These are phyloP conservation scores for Biscogniauxia marginata DNA, from an alignment of 2,329 filamentous ascomycete species.

Conservation along the genomic window DNA sequence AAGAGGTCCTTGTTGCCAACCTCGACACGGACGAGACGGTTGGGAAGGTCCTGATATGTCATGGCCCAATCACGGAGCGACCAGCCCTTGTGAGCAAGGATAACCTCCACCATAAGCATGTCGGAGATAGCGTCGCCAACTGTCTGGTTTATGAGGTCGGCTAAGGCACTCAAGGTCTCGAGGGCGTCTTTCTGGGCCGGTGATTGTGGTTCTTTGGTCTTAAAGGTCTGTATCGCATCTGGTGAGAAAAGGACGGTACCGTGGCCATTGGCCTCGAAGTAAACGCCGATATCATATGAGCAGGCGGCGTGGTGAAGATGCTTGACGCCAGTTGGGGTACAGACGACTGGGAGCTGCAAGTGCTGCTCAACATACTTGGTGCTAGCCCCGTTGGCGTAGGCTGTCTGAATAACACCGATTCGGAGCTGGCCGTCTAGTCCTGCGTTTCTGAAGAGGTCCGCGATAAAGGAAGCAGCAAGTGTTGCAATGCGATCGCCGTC, in stretches of 20 bases:
- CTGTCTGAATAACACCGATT: slow-evolving; percentile 94
- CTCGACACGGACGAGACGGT: slow-evolving; percentile 89
- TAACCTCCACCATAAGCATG: slow-evolving; percentile 92
- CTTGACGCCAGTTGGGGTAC: slow-evolving; percentile 95
- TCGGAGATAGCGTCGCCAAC: slow-evolving; percentile 95
- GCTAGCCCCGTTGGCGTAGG: slow-evolving; percentile 94
- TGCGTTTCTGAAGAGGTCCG: slow-evolving; percentile 78
- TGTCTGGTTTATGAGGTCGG: slow-evolving; percentile 95
- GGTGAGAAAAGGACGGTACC: slow-evolving; percentile 94
- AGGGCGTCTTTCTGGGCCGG: slow-evolving; percentile 89
- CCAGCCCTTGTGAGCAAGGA: slow-evolving; percentile 94
- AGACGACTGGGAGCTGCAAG: slow-evolving; percentile 84
- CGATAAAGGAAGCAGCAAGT: slow-evolving; percentile 89
- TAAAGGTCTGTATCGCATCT: slow-evolving; percentile 76
- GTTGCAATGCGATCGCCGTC: slow-evolving; percentile 97
- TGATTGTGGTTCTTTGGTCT: slow-evolving; percentile 77
- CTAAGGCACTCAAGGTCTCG: slow-evolving; percentile 77
- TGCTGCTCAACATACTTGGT: slow-evolving; percentile 89
- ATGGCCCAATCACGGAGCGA: slow-evolving; percentile 85
- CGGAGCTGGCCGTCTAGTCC: slow-evolving; percentile 78
- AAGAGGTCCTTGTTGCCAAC: slow-evolving; percentile 87
- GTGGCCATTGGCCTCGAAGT: slow-evolving; percentile 98
- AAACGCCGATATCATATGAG: slow-evolving; percentile 92
- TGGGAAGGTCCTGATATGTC: slow-evolving; percentile 92
- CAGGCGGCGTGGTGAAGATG: slow-evolving; percentile 95